Percentiles rank a stretch among this genome's conserved stretches.
phyloP scores from a whole-genome alignment of 768 basidiomycete species.

The Macrolepiota albuminosa region DNA sequence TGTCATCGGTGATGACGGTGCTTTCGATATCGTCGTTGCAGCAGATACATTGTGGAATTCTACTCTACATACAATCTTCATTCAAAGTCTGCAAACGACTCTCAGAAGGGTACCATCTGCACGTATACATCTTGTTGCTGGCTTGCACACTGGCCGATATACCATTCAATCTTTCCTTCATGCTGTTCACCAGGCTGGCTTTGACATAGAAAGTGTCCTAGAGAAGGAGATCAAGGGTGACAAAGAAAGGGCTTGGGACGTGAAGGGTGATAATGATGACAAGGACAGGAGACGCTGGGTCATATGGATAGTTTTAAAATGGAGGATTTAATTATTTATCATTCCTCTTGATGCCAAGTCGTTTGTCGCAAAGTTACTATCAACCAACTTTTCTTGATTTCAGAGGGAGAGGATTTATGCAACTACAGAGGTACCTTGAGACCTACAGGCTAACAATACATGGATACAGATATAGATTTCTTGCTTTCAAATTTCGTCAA shows the following conservation, averaged over 20 bases:
- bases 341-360: background rate
- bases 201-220: slow-evolving; percentile 37
- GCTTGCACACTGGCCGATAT: slow-evolving; percentile 73
- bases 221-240: slow-evolving; percentile 46
- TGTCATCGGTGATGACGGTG: slow-evolving; percentile 19
- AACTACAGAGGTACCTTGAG: background rate
- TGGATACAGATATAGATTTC: background rate
- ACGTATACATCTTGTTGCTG: slow-evolving; percentile 63
- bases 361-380: background rate
- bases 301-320: slow-evolving; percentile 58
- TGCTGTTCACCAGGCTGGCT: slow-evolving; percentile 30
- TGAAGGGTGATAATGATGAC: slow-evolving; percentile 56
- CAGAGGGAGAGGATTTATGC: background rate
- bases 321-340: slow-evolving; percentile 25
- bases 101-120: slow-evolving; percentile 39
- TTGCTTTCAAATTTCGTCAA: background rate
- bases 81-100: slow-evolving; percentile 45
- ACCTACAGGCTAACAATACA: background rate
- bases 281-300: slow-evolving; percentile 68
- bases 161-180: slow-evolving; percentile 60
- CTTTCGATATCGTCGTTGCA: slow-evolving; percentile 64
- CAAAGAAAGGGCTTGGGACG: slow-evolving; percentile 44
- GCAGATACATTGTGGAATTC: slow-evolving; percentile 81
- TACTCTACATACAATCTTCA: slow-evolving; percentile 48
- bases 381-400: background rate